phyloP scores from a whole-genome alignment of 495 filamentous ascomycete genomes.

The Penicillium bialowiezense region DNA sequence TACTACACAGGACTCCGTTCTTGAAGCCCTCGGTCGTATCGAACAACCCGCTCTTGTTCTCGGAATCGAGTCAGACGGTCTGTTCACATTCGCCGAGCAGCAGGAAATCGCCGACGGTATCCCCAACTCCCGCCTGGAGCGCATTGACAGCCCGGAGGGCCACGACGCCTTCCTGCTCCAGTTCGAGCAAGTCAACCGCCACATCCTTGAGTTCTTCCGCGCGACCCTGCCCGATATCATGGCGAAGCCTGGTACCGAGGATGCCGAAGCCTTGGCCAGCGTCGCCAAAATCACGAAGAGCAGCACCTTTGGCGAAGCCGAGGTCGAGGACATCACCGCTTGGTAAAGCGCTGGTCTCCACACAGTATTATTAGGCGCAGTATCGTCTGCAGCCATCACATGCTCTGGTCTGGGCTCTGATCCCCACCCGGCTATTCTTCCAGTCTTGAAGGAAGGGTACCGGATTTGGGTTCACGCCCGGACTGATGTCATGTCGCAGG shows the following conservation, averaged over 20 bases:
- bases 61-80: slow-evolving; percentile 89
- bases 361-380: slow-evolving; percentile 17
- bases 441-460: not conserved
- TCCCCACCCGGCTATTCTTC: slow-evolving; percentile 11
- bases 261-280: slow-evolving; percentile 31
- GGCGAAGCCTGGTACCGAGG: slow-evolving; percentile 52
- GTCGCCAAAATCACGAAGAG: slow-evolving; percentile 62
- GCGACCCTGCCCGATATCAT: slow-evolving; percentile 86
- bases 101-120: slow-evolving; percentile 84
- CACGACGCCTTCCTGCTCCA: slow-evolving; percentile 96
- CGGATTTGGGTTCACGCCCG: not conserved
- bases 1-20: slow-evolving; percentile 51
- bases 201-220: slow-evolving; percentile 80
- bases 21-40: slow-evolving; percentile 73
- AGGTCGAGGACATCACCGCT: slow-evolving; percentile 95
- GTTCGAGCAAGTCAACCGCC: slow-evolving; percentile 92
- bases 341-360: slow-evolving; percentile 57
- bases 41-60: slow-evolving; percentile 85
- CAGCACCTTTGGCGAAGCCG: slow-evolving; percentile 89
- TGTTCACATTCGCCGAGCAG: slow-evolving; percentile 97
- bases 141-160: slow-evolving; percentile 89
- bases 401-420: slow-evolving; percentile 21
- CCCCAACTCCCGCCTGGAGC: slow-evolving; percentile 70
- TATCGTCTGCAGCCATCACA: slow-evolving; percentile 33
- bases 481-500: slow-evolving; percentile 21